These are phyloP conservation scores for Lentithecium fluviatile DNA, from an alignment of 495 filamentous ascomycete genomes.

Conservation along the genomic window DNA sequence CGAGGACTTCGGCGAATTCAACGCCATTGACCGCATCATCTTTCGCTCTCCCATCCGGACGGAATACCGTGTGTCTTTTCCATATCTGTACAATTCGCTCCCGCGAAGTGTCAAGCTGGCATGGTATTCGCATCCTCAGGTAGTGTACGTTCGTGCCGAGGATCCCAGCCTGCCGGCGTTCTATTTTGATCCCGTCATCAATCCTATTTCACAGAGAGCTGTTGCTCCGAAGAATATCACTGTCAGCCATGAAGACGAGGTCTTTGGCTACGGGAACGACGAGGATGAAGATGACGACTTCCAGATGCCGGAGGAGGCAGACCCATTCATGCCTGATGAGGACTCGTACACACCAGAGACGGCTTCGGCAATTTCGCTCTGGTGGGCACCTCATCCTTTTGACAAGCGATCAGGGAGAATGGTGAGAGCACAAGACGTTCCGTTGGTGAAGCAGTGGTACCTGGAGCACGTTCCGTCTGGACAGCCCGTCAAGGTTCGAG, in stretches of 20 bases:
- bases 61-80: constrained; percentile 92
- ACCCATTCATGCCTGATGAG: constrained; percentile 88
- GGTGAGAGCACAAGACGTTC: constrained; percentile 95
- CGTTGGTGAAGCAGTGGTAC: constrained; percentile 98
- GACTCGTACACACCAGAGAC: constrained; percentile 89
- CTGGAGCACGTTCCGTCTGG: constrained; percentile 89
- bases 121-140: constrained; percentile 91
- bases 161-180: constrained; percentile 90
- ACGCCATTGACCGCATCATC: constrained; percentile 98
- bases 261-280: constrained; percentile 81
- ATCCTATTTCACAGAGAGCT: constrained; percentile 92
- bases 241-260: constrained; percentile 88
- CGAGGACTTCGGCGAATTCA: constrained; percentile 99
- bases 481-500: constrained; percentile 94
- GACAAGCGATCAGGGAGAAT: constrained; percentile 95
- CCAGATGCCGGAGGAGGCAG: constrained; percentile 72
- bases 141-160: constrained; percentile 85
- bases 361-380: constrained; percentile 85
- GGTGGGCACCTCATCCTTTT: constrained; percentile 99
- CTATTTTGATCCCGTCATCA: constrained; percentile 97
- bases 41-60: constrained; percentile 95
- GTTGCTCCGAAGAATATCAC: constrained; percentile 95
- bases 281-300: constrained; percentile 82
- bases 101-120: constrained; percentile 90
- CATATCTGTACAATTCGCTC: constrained; percentile 93